These are phyloP conservation scores for Boletus eberwhitei DNA, from an alignment of 768 basidiomycete species.

Conservation along the genomic window DNA sequence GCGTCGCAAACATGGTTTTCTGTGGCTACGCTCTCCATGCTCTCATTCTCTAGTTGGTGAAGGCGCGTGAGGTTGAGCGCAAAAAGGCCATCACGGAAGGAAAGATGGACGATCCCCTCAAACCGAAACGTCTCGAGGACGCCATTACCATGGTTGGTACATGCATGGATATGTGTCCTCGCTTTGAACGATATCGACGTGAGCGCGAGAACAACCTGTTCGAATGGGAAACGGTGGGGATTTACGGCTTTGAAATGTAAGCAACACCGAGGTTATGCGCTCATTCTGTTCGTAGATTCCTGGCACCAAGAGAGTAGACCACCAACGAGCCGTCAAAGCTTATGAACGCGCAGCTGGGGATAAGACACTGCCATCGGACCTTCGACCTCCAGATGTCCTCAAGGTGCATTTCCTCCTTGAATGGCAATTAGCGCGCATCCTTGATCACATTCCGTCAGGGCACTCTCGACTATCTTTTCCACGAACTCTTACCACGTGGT, in stretches of 20 bases:
- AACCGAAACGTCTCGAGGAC: slow-evolving; percentile 77
- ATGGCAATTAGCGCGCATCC: not conserved
- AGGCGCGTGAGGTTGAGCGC: slow-evolving; percentile 67
- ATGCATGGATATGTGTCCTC: slow-evolving; percentile 91
- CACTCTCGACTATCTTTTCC: slow-evolving; percentile 92
- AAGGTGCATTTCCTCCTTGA: slow-evolving; percentile 44
- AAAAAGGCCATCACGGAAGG: slow-evolving; percentile 76
- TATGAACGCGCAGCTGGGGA: slow-evolving; percentile 95
- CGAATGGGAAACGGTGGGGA: slow-evolving; percentile 76
- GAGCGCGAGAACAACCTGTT: slow-evolving; percentile 88
- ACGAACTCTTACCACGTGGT: slow-evolving; percentile 65
- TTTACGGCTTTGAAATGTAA: slow-evolving; percentile 1
- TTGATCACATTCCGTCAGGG: slow-evolving; percentile 39
- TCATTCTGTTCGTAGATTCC: slow-evolving; percentile 58
- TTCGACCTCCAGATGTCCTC: slow-evolving; percentile 83
- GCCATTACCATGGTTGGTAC: slow-evolving; percentile 93
- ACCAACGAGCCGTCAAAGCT: slow-evolving; percentile 85
- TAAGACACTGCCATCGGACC: slow-evolving; percentile 85
- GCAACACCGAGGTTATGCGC: slow-evolving; percentile 10
- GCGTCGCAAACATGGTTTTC: slow-evolving; percentile 24
- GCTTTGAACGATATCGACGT: slow-evolving; percentile 87
- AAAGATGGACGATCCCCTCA: slow-evolving; percentile 83
- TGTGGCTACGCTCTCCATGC: slow-evolving; percentile 21
- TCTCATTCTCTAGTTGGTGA: slow-evolving; percentile 51
- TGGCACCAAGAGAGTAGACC: slow-evolving; percentile 83